Evolutionary conservation across 2,329 filamentous ascomycete species (phyloP).

Genomic region (Amauroascus niger): DNA sequence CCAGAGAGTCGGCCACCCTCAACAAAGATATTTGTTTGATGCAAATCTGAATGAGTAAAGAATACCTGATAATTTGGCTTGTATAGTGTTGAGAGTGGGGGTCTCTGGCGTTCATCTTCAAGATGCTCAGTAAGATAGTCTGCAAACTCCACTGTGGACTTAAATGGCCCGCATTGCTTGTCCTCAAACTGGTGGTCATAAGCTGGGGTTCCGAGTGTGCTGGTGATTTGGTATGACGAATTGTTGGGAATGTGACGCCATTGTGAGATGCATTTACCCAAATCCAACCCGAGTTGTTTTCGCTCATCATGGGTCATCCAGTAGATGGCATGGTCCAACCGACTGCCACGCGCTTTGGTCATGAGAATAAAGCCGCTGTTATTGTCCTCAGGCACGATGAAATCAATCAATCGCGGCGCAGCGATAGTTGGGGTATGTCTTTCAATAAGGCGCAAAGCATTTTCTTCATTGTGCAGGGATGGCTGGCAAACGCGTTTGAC

Average conservation of each 20-base stretch:
- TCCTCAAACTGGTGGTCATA: conserved; percentile 7
- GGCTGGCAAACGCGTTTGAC: too few relatives aligned
- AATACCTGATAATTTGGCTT: conserved; percentile 7
- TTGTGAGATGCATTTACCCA: conserved; percentile 10
- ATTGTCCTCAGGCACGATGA: too few relatives aligned
- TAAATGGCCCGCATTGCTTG: conserved; percentile 7
- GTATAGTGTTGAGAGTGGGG: conserved; percentile 7
- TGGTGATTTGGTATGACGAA: background rate
- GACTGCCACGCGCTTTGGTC: conserved; percentile 12
- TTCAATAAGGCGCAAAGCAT: too few relatives aligned
- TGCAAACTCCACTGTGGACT: conserved; percentile 6
- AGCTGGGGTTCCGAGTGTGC: conserved; percentile 12
- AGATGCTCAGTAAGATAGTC: conserved; percentile 7
- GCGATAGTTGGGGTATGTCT: too few relatives aligned
- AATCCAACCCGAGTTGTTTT: conserved; percentile 10
- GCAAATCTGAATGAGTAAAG: conserved; percentile 16
- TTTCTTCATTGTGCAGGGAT: too few relatives aligned
- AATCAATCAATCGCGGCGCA: too few relatives aligned
- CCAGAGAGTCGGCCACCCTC: conserved; percentile 12
- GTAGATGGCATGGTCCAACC: background rate
- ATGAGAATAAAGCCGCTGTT: conserved; percentile 14
- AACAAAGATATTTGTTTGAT: conserved; percentile 13
- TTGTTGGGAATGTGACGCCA: conserved; percentile 8
- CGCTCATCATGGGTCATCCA: conserved; percentile 15
- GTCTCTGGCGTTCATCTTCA: background rate